Base-by-base conservation (phyloP, 2,329 filamentous ascomycete genomes). In the Aspergillus tamarii region DNA sequence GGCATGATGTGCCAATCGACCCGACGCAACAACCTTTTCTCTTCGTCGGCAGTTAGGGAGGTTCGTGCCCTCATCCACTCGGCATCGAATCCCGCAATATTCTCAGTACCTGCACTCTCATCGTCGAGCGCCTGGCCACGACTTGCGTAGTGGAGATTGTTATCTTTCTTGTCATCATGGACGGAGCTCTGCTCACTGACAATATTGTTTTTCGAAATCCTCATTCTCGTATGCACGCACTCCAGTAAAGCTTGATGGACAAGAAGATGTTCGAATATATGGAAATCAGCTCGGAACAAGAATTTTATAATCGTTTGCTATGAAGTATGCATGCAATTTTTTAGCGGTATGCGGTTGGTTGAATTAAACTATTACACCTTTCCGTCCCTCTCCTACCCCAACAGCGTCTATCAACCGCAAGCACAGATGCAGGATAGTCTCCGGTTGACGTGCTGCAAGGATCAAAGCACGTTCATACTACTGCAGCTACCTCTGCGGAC, bases 1-100 rank as follows among this genome's bases (percentile, higher is more conserved):
- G 78, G 75, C 76, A 83, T 80, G 1, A 82, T 69, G 46, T 76
- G 78, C 78, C 74, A 79, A 64, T 83, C 80, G 26, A 83, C 77
- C 12, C 77, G 74, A 16, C 79, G 74, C 52, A 84, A 71, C 12
- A 84, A 67, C 61, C 74, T 82, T 66, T 78, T 83, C 64, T 84
- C 82, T 63, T 84, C 82, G 5, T 77, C 78, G 0, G 74, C 73
- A 4, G 74, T 80, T 12, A 81, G 65, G 9, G 74, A 58, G 16
- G 72, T 70, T 52, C 75, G 69, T 3, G 67, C 75, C 34, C 68
- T 63, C 74, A 77, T 78, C n/a, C 67, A 65, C 7, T 72, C 69
- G 0, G 73, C 68, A 56, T 77, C 70, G 52, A 74, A 77, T 11
- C 76, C 76, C 14, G 65, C 46, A 4, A 69, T 73, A 45, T 54